These are phyloP conservation scores for Lactarius pseudohatsudake DNA, from an alignment of 768 basidiomycete genomes.

Conservation along the genomic window DNA sequence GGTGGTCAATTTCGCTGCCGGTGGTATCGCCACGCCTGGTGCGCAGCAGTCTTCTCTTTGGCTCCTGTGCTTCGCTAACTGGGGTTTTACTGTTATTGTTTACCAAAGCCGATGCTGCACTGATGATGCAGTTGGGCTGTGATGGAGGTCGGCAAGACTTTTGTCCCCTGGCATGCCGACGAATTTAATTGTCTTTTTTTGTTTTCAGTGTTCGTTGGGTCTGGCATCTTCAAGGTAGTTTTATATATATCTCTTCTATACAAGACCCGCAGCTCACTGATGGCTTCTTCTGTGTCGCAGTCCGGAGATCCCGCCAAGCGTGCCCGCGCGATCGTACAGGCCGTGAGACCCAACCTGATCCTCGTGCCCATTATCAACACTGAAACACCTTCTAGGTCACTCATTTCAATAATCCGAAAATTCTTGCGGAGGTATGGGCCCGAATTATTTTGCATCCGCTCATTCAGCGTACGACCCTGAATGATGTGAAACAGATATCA, in stretches of 20 bases:
- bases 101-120: conserved; percentile 78
- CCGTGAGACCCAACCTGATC: conserved; percentile 48
- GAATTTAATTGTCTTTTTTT: conserved; percentile 1
- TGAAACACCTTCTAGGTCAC: conserved; percentile 58
- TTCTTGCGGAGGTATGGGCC: conserved; percentile 74
- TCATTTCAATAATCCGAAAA: conserved; percentile 92
- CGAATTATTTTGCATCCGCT: conserved; percentile 4
- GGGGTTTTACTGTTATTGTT: conserved; percentile 27
- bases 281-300: conserved; percentile 38
- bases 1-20: conserved; percentile 96
- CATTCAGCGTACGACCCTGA: background rate
- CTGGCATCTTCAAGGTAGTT: conserved; percentile 91
- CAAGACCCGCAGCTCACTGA: conserved; percentile 5
- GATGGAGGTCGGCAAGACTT: conserved; percentile 71
- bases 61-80: background rate
- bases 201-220: conserved; percentile 90
- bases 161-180: conserved; percentile 12
- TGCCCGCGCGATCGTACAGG: conserved; percentile 94
- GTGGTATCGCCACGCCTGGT: conserved; percentile 92
- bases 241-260: conserved; percentile 38
- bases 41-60: conserved; percentile 28
- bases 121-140: conserved; percentile 99
- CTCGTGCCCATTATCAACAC: conserved; percentile 16
- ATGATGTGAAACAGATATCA: conserved; percentile 51
- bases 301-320: conserved; percentile 93